Percentiles rank a stretch among this genome's conserved stretches.
Evolutionary conservation across 192 early-diverging fungal genomes (phyloP).

Genomic region (Backusella australiensis): DNA sequence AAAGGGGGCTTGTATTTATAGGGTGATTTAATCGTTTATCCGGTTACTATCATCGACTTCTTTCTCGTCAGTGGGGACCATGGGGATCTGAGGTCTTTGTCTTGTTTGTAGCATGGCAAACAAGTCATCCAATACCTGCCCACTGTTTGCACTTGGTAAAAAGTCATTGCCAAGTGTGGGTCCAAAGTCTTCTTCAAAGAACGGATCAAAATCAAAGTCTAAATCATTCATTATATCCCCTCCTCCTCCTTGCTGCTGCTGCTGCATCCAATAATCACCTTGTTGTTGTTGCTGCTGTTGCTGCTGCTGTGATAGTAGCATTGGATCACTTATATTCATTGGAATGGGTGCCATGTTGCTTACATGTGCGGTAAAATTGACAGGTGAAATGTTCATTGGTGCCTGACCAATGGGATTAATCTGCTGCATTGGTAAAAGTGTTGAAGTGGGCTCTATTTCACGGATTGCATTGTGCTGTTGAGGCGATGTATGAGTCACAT

Average conservation of each 20-base stretch:
- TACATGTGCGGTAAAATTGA: neutral
- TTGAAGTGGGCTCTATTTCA: neutral
- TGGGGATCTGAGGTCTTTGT: slow-evolving; percentile 34
- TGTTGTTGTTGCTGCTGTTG: neutral
- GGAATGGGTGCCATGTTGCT: neutral
- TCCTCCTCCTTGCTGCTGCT: neutral
- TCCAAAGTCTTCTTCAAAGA: slow-evolving; percentile 33
- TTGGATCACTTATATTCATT: neutral
- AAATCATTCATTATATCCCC: neutral
- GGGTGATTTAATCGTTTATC: neutral
- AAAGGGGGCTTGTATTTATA: neutral
- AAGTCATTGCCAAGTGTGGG: slow-evolving; percentile 19
- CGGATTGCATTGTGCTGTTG: neutral
- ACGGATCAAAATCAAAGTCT: slow-evolving; percentile 27
- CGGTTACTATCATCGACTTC: neutral
- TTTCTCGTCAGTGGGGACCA: slow-evolving; percentile 4
- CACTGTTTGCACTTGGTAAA: slow-evolving; percentile 24
- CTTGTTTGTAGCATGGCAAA: slow-evolving; percentile 35
- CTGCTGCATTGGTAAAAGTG: neutral
- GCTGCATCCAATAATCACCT: neutral
- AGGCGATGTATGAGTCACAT: neutral
- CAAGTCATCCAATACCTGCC: slow-evolving; percentile 32
- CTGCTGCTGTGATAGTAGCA: neutral
- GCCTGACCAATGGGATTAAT: neutral
- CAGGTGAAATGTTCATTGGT: neutral